Conservation (phyloP, 768 basidiomycete genomes). For the Grammothele lineata region DNA sequence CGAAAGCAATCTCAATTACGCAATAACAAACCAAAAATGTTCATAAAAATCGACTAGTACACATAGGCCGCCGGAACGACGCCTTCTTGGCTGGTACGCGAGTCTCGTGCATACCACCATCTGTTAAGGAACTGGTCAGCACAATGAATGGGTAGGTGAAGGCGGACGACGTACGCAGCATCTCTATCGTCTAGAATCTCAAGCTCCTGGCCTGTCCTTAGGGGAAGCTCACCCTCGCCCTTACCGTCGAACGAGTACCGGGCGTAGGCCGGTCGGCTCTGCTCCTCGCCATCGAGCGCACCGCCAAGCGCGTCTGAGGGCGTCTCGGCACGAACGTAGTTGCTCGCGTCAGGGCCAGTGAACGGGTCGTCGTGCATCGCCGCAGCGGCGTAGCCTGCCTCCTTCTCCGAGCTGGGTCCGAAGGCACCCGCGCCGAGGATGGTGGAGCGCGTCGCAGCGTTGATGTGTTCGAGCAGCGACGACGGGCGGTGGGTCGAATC, state of each 20-base stretch:
- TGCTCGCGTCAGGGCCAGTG: constrained; percentile 63
- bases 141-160: too few species aligned
- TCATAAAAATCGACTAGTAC: constrained; percentile 46
- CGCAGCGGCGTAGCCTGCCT: constrained; percentile 39
- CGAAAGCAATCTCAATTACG: constrained; percentile 21
- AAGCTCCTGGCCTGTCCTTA: constrained; percentile 66
- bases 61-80: constrained; percentile 91
- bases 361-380: constrained; percentile 49
- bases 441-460: constrained; percentile 81
- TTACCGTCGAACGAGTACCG: constrained; percentile 78
- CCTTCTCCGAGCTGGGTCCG: constrained; percentile 44
- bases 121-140: constrained; percentile 44
- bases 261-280: constrained; percentile 71
- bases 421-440: constrained; percentile 58
- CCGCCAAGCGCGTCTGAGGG: constrained; percentile 69
- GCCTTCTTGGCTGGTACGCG: constrained; percentile 76
- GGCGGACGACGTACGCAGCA: constrained; percentile 53
- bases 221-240: constrained; percentile 73
- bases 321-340: constrained; percentile 77
- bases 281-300: constrained; percentile 59
- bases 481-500: constrained; percentile 75
- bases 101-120: constrained; percentile 93
- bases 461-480: constrained; percentile 85
- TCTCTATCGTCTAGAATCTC: constrained; percentile 80
- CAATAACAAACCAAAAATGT: constrained; percentile 14